A percentile compares a stretch with the other conserved stretches of the same genome.
Conservation (phyloP, 495 filamentous ascomycete species). For the Penicillium manginii region DNA sequence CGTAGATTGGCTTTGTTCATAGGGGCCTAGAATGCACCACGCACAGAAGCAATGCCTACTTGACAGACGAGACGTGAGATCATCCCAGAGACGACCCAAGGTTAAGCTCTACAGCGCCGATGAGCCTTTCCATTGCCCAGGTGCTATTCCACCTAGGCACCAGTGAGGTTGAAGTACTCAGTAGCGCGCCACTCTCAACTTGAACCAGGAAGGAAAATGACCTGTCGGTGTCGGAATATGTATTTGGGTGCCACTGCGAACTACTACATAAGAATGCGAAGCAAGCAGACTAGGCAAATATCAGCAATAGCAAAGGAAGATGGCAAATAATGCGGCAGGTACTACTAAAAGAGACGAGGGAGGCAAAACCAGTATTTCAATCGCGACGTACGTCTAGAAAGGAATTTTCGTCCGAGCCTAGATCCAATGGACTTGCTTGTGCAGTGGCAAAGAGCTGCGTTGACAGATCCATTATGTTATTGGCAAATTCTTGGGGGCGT, state of each 20-base stretch:
- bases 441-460: not conserved
- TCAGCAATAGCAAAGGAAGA: not conserved
- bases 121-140: not conserved
- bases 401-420: not conserved
- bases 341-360: not conserved
- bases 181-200: not conserved
- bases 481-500: not conserved
- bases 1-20: slow-evolving; percentile 4
- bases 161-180: not conserved
- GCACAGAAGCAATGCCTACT: slow-evolving; percentile 1
- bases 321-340: not conserved
- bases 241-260: slow-evolving; percentile 5
- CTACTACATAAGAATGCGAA: not conserved
- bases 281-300: not conserved
- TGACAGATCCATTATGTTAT: not conserved
- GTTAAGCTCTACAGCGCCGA: slow-evolving; percentile 1
- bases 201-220: slow-evolving; percentile 7
- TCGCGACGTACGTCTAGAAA: slow-evolving; percentile 7
- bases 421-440: not conserved
- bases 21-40: not conserved
- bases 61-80: not conserved
- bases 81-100: not conserved
- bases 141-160: too few species aligned
- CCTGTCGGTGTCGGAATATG: not conserved
- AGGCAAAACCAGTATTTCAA: not conserved